Conservation (phyloP, 768 basidiomycete genomes). For the Suillus lakei region DNA sequence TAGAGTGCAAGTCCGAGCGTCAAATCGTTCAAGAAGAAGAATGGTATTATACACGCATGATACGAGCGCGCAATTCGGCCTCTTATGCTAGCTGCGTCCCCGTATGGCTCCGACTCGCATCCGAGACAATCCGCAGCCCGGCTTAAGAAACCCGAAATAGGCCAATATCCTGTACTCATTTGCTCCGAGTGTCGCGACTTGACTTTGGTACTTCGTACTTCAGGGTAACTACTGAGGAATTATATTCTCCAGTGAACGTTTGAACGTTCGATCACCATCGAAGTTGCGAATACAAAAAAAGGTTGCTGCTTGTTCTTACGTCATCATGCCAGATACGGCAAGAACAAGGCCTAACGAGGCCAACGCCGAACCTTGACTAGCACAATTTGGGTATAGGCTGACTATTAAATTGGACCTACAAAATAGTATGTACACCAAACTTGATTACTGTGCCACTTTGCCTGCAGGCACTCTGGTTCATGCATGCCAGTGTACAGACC, state of each 20-base stretch:
- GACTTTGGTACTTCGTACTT: background rate
- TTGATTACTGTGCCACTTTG: background rate
- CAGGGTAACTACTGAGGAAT: background rate
- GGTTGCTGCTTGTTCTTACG: background rate
- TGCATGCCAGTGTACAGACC: background rate
- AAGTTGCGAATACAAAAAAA: too few species aligned
- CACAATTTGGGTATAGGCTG: background rate
- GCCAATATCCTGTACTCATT: background rate
- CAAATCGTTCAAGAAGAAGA: background rate
- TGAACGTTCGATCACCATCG: too few species aligned
- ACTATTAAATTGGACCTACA: too few species aligned
- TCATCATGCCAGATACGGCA: conserved; percentile 16
- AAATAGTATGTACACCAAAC: background rate
- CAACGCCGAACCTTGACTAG: background rate
- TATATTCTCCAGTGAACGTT: background rate
- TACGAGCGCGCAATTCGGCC: conserved; percentile 1
- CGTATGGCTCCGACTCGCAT: conserved; percentile 28
- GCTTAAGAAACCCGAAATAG: too few species aligned
- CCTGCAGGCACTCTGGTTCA: background rate
- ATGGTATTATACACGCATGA: background rate
- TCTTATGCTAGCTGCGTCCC: conserved; percentile 26
- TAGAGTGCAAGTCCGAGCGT: background rate
- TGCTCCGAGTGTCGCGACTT: background rate
- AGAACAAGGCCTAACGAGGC: background rate
- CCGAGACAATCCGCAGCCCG: conserved; percentile 19